Percentiles rank a stretch among this genome's conserved stretches.
Evolutionary conservation across 2,329 filamentous ascomycete genomes (phyloP).

Genomic region (Neonectria magnoliae): DNA sequence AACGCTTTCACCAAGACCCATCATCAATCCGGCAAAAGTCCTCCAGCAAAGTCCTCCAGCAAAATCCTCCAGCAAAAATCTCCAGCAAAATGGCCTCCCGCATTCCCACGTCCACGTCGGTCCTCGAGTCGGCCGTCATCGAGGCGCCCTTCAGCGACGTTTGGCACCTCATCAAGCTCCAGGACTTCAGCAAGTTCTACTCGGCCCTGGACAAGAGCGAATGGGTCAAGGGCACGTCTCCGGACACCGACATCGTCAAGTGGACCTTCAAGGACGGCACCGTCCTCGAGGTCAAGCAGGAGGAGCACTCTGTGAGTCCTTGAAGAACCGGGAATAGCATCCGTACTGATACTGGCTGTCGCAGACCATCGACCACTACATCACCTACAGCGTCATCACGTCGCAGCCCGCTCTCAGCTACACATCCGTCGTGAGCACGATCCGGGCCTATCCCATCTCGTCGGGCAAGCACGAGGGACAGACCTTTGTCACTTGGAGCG

Average conservation of each 20-base stretch:
- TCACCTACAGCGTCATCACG: slow-evolving; percentile 78
- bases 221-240: slow-evolving; percentile 68
- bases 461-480: slow-evolving; percentile 70
- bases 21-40: no score
- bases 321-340: background rate
- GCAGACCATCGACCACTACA: slow-evolving; percentile 72
- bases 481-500: slow-evolving; percentile 76
- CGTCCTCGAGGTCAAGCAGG: slow-evolving; percentile 77
- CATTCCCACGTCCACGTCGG: slow-evolving; percentile 74
- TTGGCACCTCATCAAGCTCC: slow-evolving; percentile 80
- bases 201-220: slow-evolving; percentile 69
- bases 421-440: slow-evolving; percentile 72
- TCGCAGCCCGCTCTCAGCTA: slow-evolving; percentile 72
- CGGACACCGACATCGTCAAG: slow-evolving; percentile 74
- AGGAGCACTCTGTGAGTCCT: slow-evolving; percentile 72
- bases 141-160: slow-evolving; percentile 71
- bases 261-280: slow-evolving; percentile 79
- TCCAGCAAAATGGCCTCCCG: background rate
- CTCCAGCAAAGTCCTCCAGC: no score
- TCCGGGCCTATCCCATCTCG: slow-evolving; percentile 73
- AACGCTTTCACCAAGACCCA: no score
- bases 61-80: no score
- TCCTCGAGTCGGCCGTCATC: slow-evolving; percentile 75
- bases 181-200: slow-evolving; percentile 76
- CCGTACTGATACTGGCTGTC: slow-evolving; percentile 29